Base-by-base conservation (phyloP, 1,284 basidiomycete species). In the Melampsora abietis-canadensis region DNA sequence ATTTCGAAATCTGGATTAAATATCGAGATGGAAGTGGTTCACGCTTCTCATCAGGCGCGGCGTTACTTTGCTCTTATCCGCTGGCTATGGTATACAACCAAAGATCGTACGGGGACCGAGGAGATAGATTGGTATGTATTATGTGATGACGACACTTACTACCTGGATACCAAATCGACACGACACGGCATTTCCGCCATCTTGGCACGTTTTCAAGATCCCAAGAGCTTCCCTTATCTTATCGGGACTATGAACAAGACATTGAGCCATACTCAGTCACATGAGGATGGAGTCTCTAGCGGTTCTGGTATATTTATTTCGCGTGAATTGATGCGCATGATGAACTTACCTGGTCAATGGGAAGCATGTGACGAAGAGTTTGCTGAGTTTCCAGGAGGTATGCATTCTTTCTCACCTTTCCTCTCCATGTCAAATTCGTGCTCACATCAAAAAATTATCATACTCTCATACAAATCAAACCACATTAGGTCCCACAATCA, bases 111-210 rank as follows among this genome's bases (percentile, higher is more conserved):
- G 7, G 51, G 51, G 4, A n/a, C 51, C n/a, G 51, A 54, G 15
- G 51, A 54, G 27, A 27, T 61, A 37, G 60, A 61, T 31, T 61
- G 60, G 60, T 61, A 31, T 34, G 60, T 61, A 10, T 37, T 61
- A 19, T 61, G 60, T 34, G 60, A 61, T 37, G 60, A 61, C 17
- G 60, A 61, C 60, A 61, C 60, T 34, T 30, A 31, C 31, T 61
- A 34, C 30, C 60, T 61, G 17, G 60, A 61, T 17, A 30, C 31
- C 31, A n/a, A 19, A 19, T 61, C 60, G 19, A 8, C 60, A 15
- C 27, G 24, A n/a, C 27, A 30, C 10, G 60, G 60, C 7, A 31
- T 61, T 24, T 30, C 60, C 14, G 8, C 27, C 8, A 19, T 61
- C 31, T 34, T 61, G 30, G 31, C n/a, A 14, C 24, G 19, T 27